Evolutionary conservation across 345 rosid species (phyloP).

Genomic region (Corchorus capsularis): DNA sequence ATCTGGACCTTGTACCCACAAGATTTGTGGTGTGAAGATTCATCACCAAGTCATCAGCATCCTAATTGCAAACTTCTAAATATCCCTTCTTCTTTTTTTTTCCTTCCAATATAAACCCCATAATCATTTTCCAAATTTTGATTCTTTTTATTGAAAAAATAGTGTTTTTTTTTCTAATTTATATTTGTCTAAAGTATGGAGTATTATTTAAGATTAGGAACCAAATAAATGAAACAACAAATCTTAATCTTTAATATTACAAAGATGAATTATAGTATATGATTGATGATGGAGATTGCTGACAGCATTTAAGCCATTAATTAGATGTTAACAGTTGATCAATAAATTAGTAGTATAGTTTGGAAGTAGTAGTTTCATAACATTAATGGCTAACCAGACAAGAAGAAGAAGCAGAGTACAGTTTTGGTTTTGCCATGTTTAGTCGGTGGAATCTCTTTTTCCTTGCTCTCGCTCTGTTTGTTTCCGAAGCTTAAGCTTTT

Average conservation of each 20-base stretch:
- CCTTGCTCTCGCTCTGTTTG: neutral
- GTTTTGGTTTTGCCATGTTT: neutral
- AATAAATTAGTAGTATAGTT: neutral
- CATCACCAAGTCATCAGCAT: neutral
- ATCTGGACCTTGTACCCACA: slow-evolving; percentile 7
- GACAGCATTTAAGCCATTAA: neutral
- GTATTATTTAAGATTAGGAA: no score
- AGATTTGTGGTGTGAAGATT: neutral
- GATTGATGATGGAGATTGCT: neutral
- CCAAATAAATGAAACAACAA: no score
- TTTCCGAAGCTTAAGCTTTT: neutral
- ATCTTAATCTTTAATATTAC: no score
- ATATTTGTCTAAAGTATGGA: no score
- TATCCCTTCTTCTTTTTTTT: neutral
- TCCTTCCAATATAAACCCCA: neutral
- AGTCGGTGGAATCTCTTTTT: slow-evolving; percentile 13
- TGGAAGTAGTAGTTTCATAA: neutral
- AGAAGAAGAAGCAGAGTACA: neutral
- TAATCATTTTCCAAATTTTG: no score
- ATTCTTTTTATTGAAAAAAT: no score
- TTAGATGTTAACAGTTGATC: neutral
- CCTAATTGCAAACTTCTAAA: neutral
- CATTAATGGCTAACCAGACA: neutral
- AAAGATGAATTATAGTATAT: no score
- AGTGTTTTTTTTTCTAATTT: no score